Base-by-base conservation (phyloP, 345 rosid species). In the Citrus glauca region DNA sequence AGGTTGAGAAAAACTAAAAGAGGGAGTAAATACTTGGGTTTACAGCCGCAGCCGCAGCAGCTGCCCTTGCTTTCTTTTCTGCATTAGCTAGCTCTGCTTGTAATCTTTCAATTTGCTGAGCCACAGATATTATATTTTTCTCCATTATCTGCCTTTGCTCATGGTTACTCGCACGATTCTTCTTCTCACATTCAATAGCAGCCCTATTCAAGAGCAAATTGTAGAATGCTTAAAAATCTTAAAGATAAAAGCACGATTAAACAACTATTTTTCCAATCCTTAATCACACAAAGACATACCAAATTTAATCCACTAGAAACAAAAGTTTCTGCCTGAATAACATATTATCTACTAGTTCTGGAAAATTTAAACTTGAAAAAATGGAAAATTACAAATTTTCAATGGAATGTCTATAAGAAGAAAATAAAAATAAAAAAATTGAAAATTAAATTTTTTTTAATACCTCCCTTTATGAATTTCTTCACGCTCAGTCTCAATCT, bases 391-490 rank as follows among this genome's bases (percentile, higher is more conserved):
- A 42, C 0, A 42, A 42, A 13, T 42, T 42, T 10, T 0, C 13
- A 42, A 42, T 42, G 14, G 14, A 0, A 42, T 10, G 50, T 11
- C 50, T 2, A 42, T 42, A 42, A 42, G 4, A 42, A 42, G 27
- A 25, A 25, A 25, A 25, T 25, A 40, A 40, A 33, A 59, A 25
- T 7, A 60, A 42, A 42, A 59, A 27, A n/a, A 60, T 9, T 27
- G 14, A 63, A 63, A 63, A 30, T 63, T 28, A 38, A 63, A 6
- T 63, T 30, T 13, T 10, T 24, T 63, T 63, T 63, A 0, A 77
- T 86, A 92, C 98, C 98, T 90, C 87, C 99, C 97, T 83, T 81
- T 89, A 30, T 87, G 83, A 83, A 88, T 84, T 82, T 95, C 93
- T 60, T 80, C 77, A 75, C 70, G 84, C 22, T 91, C 32, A 72